Evolutionary conservation across 2,329 filamentous ascomycete species (phyloP), one percentile per base, ranked within the genome.

Genomic region (Aspergillus novoparasiticus): DNA sequence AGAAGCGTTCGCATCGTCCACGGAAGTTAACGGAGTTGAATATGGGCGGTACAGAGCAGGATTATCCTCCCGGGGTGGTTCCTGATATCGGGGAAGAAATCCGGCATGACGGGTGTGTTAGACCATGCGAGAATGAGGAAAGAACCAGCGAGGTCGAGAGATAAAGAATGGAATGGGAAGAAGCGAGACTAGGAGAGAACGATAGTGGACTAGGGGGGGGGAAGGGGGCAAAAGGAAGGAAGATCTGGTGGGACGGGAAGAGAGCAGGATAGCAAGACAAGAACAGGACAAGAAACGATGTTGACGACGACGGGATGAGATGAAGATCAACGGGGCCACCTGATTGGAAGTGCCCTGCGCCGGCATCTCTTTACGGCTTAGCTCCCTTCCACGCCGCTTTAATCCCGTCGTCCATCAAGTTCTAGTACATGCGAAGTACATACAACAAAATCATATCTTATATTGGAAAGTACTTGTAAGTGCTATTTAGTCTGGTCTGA

Each of bases 1-100:
- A 54, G 30, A 21, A n/a, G 6, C 36, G 58, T 28, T 43, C 26
- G 58, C 58, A 59, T 59, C 46, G 39, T 46, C 58, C 57, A 28
- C 43, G 58, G 36, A 39, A 39, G 11, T 39, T 41, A 55, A 39
- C 32, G 51, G n/a, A 39, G n/a, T 39, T 39, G n/a, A 5, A 39
- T 16, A n/a, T 39, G 36, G 32, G 11, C 21, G 21, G 32, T 11
- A 39, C 51, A 23, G 34, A 36, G 30, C 32, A 54, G 36, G 51
- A 39, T 19, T 26, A 23, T 55, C 51, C 51, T 55, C 51, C 6
- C 16, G 10, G 51, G 51, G 32, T 55, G 14, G 21, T 23, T 23
- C 36, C 11, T 23, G 51, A 36, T 55, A 26, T 36, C 30, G 51
- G 51, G 51, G 12, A 55, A 55, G 32, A 12, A 39, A 36, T 39